These are phyloP conservation scores for Cafeteria roenbergensis DNA, from an alignment of 108 stramenopile species.

Conservation along the genomic window DNA sequence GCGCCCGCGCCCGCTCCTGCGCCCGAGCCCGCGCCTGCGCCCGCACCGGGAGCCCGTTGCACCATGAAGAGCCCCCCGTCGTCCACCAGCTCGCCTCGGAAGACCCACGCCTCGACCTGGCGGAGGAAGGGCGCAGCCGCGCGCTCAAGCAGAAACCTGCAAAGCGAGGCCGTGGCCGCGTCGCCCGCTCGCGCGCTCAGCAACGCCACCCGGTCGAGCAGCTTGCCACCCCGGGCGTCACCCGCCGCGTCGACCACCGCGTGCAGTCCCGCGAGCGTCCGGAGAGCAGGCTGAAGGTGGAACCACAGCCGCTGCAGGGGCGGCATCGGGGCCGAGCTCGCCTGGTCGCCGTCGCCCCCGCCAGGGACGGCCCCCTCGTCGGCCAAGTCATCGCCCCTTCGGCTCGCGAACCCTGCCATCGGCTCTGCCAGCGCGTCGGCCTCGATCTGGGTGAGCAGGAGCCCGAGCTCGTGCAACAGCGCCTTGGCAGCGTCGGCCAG, in stretches of 20 bases:
- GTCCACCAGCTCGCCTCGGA: background rate
- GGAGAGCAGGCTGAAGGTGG: background rate
- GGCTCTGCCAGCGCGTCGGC: background rate
- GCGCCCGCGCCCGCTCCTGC: background rate
- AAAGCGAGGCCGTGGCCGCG: background rate
- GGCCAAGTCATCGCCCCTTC: constrained; percentile 27
- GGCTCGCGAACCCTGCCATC: constrained; percentile 26
- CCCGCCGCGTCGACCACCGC: background rate
- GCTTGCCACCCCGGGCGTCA: no score
- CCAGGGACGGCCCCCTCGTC: constrained; percentile 14
- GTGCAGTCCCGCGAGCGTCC: background rate
- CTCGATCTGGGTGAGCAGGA: constrained; percentile 40
- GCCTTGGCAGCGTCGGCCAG: constrained; percentile 20
- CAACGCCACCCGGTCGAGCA: background rate
- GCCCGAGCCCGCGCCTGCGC: no score
- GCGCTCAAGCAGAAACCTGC: background rate
- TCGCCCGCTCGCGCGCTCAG: background rate
- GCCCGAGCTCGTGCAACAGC: constrained; percentile 25
- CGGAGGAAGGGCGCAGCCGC: background rate
- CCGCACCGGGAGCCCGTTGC: no score
- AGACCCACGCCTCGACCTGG: background rate
- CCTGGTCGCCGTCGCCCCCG: constrained; percentile 3
- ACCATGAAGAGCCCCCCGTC: background rate
- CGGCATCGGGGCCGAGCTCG: background rate
- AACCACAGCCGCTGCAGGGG: constrained; percentile 20